Base-by-base conservation (phyloP, 2,329 filamentous ascomycete genomes). In the Colletotrichum sp. region DNA sequence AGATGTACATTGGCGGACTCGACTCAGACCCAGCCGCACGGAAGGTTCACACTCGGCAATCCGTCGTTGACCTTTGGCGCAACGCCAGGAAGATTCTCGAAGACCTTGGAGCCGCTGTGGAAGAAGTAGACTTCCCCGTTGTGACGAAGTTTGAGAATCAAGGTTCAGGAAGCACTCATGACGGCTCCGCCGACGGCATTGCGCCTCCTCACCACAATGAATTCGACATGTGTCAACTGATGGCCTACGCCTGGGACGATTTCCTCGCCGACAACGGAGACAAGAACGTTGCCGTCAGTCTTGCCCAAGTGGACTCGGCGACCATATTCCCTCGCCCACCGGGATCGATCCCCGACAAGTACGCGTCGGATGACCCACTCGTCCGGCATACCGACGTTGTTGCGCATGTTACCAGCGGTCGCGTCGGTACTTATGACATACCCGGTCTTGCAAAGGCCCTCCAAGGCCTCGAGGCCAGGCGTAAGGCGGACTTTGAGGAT, bases 1-100 rank as follows among this genome's bases (percentile, higher is more conserved):
- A 84, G 21, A 89, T 90, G 85, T 91, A 88, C 78, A 85, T 90
- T 44, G 88, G 88, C 13, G 83, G 83, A 16, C 69, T 80, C 70
- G 59, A 78, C 5, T 77, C 72, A n/a, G 66, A 72, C 18, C 59
- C 28, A 13, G 18, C 26, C 6, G 77, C 80, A 12, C 72, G 70
- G 8, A 71, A 74, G 16, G 68, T 80, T 13, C 64, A 74, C 26
- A 79, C 78, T 5, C 75, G 80, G 18, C 59, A 77, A 2, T 67
- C 76, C 1, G 79, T 81, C 18, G 65, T 79, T 24, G 74, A 80
- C 12, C 78, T 83, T 3, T 80, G 81, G 85, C 65, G 83, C 16
- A 64, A 78, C 6, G 83, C 87, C 1, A 79, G 81, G 1, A 76
- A 75, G 9, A 80, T 83, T 18, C 81, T 90, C 8, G 82, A 88